Percentiles rank a stretch among this genome's conserved stretches.
Conservation (phyloP, 2,329 filamentous ascomycete species). For the Bipolaris cookei region DNA sequence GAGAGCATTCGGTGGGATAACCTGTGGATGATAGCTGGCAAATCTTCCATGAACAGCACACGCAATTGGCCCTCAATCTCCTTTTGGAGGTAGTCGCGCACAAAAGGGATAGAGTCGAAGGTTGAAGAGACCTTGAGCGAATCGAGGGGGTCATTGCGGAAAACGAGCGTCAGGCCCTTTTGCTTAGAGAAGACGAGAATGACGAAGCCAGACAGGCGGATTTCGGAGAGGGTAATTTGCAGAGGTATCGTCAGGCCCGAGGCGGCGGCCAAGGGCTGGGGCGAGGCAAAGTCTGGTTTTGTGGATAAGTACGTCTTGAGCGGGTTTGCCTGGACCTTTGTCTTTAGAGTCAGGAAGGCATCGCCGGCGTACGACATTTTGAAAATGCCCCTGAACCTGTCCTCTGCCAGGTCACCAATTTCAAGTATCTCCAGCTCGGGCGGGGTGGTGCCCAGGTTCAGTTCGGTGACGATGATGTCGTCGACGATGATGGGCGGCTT, state of each 20-base stretch:
- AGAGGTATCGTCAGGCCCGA: constrained; percentile 96
- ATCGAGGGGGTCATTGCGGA: constrained; percentile 96
- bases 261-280: constrained; percentile 86
- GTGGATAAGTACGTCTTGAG: constrained; percentile 94
- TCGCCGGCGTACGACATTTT: constrained; percentile 99
- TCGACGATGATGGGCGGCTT: constrained; percentile 99
- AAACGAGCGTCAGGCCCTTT: constrained; percentile 95
- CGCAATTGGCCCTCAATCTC: constrained; percentile 94
- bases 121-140: constrained; percentile 98
- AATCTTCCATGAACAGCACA: constrained; percentile 95
- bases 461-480: constrained; percentile 96
- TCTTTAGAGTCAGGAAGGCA: constrained; percentile 93
- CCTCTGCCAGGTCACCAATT: constrained; percentile 95
- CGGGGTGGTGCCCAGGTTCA: constrained; percentile 93
- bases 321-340: constrained; percentile 95
- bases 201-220: constrained; percentile 94
- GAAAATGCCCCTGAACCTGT: constrained; percentile 96
- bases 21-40: constrained; percentile 94
- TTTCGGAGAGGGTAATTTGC: constrained; percentile 93
- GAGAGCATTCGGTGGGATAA: constrained; percentile 89
- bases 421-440: constrained; percentile 96
- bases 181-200: constrained; percentile 97
- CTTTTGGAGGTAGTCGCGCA: constrained; percentile 93
- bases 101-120: constrained; percentile 98
- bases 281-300: constrained; percentile 90